Conservation (phyloP, 139 green algal genomes). For the Chlamydomonas applanata region DNA sequence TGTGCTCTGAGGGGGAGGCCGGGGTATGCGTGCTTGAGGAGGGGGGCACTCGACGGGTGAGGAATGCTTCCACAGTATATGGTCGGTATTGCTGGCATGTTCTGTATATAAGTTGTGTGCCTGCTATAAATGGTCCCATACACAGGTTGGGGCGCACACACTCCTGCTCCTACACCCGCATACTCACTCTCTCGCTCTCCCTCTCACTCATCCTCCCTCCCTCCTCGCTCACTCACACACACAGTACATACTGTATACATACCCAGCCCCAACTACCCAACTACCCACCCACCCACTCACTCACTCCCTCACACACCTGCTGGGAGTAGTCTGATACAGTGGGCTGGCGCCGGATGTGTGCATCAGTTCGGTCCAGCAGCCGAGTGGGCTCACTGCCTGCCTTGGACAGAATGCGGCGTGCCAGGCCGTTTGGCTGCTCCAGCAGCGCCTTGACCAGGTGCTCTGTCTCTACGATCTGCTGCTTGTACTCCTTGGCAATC, state of each 20-base stretch:
- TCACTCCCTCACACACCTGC: constrained; percentile 54
- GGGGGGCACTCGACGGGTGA: not conserved
- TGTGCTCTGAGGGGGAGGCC: not conserved
- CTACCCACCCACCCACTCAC: too few relatives aligned
- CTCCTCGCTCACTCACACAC: not conserved
- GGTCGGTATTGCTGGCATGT: too few relatives aligned
- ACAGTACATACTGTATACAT: not conserved
- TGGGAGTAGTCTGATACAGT: constrained; percentile 66
- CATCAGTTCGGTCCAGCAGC: constrained; percentile 79
- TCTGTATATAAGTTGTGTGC: too few relatives aligned
- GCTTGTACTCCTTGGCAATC: constrained; percentile 66
- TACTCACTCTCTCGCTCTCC: not conserved
- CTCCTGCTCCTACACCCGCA: not conserved
- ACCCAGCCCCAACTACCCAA: not conserved
- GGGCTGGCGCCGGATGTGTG: constrained; percentile 78
- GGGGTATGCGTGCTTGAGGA: not conserved
- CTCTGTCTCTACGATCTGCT: constrained; percentile 98
- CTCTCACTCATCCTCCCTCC: not conserved
- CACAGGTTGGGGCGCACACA: too few relatives aligned
- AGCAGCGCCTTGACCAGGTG: constrained; percentile 95
- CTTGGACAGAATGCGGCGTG: constrained; percentile 80
- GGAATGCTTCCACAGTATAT: too few relatives aligned
- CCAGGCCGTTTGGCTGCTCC: constrained; percentile 87
- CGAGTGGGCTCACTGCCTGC: constrained; percentile 74
- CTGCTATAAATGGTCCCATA: too few relatives aligned